phyloP scores from a whole-genome alignment of 2,329 filamentous ascomycete genomes.

The Coleophoma crateriformis region DNA sequence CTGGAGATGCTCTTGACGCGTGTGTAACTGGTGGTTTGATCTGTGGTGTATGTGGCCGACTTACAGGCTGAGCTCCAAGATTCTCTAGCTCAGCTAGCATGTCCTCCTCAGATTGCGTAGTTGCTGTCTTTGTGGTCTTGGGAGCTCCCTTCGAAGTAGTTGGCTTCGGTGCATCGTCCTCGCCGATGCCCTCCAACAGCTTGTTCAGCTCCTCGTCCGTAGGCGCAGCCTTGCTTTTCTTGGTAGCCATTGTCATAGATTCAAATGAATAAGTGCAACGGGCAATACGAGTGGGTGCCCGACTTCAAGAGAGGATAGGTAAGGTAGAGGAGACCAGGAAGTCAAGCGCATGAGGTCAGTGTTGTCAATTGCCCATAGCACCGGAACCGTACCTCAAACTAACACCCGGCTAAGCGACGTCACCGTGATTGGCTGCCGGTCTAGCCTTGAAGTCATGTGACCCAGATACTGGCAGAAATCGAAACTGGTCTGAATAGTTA shows the following conservation, averaged over 20 bases:
- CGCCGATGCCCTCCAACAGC: conserved; percentile 57
- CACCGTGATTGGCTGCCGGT: not conserved
- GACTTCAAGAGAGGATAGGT: not conserved
- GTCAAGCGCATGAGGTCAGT: not conserved
- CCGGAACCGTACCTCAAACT: not conserved
- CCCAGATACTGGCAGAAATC: not conserved
- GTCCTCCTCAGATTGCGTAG: conserved; percentile 52
- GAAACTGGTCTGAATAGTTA: not conserved
- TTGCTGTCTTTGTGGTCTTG: conserved; percentile 23
- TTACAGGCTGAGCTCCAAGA: conserved; percentile 56
- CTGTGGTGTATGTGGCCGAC: conserved; percentile 79
- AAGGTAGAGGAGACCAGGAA: not conserved
- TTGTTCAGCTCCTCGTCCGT: conserved; percentile 60
- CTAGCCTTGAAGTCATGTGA: not conserved
- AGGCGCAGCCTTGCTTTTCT: conserved; percentile 49
- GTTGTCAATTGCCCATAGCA: not conserved
- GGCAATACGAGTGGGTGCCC: not conserved
- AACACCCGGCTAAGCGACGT: not conserved
- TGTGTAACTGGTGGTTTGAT: conserved; percentile 32
- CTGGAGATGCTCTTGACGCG: conserved; percentile 14
- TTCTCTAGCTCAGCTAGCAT: conserved; percentile 84
- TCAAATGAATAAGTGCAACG: not conserved
- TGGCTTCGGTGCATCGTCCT: conserved; percentile 41
- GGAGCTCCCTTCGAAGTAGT: conserved; percentile 34
- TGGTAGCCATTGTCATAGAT: conserved; percentile 49